Percentiles rank a stretch among this genome's conserved stretches.
phyloP scores from a whole-genome alignment of 768 basidiomycete species.

The Hericium alpestre region DNA sequence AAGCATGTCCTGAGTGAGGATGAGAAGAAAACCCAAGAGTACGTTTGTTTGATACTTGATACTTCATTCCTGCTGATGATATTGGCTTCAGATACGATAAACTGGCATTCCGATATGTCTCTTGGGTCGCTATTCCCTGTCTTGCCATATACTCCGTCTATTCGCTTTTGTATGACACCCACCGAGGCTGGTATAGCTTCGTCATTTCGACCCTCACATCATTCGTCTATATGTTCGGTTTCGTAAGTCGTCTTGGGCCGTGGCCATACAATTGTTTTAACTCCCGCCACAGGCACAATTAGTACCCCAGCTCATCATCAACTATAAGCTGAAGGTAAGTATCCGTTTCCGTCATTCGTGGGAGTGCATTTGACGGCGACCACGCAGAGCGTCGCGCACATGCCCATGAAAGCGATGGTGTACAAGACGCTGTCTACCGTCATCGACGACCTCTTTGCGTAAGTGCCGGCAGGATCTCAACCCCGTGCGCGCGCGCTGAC shows the following conservation, averaged over 20 bases:
- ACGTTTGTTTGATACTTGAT: constrained; percentile 20
- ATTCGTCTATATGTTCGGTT: constrained; percentile 95
- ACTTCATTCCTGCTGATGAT: constrained; percentile 1
- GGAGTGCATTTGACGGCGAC: neutral
- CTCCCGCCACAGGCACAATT: constrained; percentile 57
- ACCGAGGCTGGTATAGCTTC: constrained; percentile 95
- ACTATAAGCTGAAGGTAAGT: constrained; percentile 87
- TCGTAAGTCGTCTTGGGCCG: constrained; percentile 49
- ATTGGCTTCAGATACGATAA: constrained; percentile 59
- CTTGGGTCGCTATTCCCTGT: constrained; percentile 77
- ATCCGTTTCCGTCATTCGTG: neutral
- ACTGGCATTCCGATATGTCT: constrained; percentile 90
- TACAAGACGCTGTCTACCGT: constrained; percentile 88
- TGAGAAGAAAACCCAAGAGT: constrained; percentile 97
- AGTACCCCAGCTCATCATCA: constrained; percentile 84
- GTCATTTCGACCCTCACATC: constrained; percentile 86
- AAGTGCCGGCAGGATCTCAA: constrained; percentile 21
- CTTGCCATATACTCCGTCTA: constrained; percentile 70
- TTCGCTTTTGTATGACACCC: constrained; percentile 72
- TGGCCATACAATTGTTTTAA: constrained; percentile 11
- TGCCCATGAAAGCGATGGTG: constrained; percentile 98
- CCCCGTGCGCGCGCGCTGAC: constrained; percentile 3
- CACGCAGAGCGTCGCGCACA: constrained; percentile 81
- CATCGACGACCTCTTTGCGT: constrained; percentile 90
- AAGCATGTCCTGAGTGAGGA: constrained; percentile 95